Evolutionary conservation across 352 stramenopile genomes (phyloP).

Genomic region (Pythium coloratum): DNA sequence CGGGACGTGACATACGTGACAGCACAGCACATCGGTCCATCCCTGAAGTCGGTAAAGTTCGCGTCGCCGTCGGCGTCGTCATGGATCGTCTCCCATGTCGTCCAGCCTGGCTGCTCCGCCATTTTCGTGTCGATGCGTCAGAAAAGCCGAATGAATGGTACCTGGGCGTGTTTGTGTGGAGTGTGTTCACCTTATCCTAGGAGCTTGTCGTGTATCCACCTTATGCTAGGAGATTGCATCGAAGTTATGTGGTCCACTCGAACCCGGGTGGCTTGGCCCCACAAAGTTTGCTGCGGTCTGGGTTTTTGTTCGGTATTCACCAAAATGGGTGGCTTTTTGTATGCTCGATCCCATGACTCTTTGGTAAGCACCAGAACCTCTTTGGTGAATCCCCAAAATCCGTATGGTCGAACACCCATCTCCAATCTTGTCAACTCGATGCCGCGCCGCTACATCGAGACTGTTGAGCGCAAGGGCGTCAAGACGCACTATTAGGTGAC

Average conservation of each 20-base stretch:
- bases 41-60: neutral
- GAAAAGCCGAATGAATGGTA: neutral
- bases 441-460: too few species aligned
- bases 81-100: neutral
- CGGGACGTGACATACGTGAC: neutral
- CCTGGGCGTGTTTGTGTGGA: neutral
- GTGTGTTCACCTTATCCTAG: neutral
- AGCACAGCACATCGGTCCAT: slow-evolving; percentile 4
- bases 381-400: slow-evolving; percentile 5
- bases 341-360: neutral
- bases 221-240: neutral
- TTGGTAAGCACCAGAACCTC: neutral
- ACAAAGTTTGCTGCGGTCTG: neutral
- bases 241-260: neutral
- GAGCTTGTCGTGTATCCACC: neutral
- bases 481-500: too few species aligned
- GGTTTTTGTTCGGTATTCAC: neutral
- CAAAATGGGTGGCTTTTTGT: neutral
- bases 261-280: neutral
- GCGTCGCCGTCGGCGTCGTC: neutral
- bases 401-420: slow-evolving; percentile 1
- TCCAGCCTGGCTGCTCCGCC: neutral
- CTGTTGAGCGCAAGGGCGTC: too few species aligned
- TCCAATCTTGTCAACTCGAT: too few species aligned
- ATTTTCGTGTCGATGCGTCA: neutral